Base-by-base conservation (phyloP, 331 rosid genomes). In the Prunus yedoensis region DNA sequence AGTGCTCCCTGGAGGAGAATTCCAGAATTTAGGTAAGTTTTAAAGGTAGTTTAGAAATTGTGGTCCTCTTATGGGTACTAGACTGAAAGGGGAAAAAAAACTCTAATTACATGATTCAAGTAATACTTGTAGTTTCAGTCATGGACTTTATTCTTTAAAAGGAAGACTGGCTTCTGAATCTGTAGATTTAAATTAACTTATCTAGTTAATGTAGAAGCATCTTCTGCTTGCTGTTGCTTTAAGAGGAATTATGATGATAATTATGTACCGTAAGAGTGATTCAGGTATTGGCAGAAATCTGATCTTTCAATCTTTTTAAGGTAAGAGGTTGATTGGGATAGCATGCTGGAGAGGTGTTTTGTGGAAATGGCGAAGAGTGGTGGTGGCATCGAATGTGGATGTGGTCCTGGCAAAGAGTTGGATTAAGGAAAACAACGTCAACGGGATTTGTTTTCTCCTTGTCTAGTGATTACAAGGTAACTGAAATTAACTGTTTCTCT, bases 21-120 rank as follows among this genome's bases (percentile, higher is more conserved):
- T 47, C 13, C 16, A 5, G 13, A 57, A 32, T n/a, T 21, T 23
- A 15, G 35, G 3, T 30, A 25, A 3, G 2, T 53, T 4, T 66
- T 0, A 7, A 6, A 13, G 4, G 30, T 11, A 13, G 30, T 49
- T 57, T 14, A 10, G 20, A 78, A 51, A 25, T 41, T n/a, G 68
- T 56, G 67, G 47, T 62, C 57, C 71, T 30, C 14, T 27, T 51
- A 12, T 35, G 66, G 74, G 66, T 67, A 68, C 45, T 35, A 43
- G 62, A 28, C 43, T 38, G 43, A 81, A 11, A 8, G 28, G 63
- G 16, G 20, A 70, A 16, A 10, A n/a, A 32, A 23, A 68, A 23
- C 6, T 60, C 63, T 20, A 17, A 12, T 11, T 28, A 0, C 0
- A 0, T 0, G 20, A 11, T 28, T 30, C 46, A 59, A 5, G 65